phyloP scores from a whole-genome alignment of 106 monocot genomes.

The Acorus calamus region DNA sequence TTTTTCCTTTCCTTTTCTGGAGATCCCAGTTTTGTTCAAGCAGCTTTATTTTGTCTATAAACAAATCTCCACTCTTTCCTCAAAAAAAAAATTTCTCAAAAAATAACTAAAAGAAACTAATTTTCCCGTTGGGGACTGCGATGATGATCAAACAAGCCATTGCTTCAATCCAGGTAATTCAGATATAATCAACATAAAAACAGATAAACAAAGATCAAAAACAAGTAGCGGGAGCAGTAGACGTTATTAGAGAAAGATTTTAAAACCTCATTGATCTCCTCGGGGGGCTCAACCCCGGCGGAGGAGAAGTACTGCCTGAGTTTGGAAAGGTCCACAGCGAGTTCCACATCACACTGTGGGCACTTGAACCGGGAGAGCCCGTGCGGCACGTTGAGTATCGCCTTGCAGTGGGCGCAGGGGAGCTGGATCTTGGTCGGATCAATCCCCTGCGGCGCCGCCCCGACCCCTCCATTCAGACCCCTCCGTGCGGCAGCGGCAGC shows the following conservation, averaged over 20 bases:
- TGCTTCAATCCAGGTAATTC: no score
- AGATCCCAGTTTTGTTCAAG: no score
- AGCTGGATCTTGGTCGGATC: constrained; percentile 99
- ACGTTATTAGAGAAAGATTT: neutral
- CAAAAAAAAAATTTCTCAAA: no score
- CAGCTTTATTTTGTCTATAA: no score
- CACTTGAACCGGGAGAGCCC: constrained; percentile 81
- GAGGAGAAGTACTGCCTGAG: constrained; percentile 36
- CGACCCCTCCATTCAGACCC: neutral
- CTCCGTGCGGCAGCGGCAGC: neutral
- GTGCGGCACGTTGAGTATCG: constrained; percentile 89
- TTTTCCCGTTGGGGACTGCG: no score
- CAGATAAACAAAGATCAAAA: no score
- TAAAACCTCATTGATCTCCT: constrained; percentile 48
- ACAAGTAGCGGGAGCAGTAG: no score
- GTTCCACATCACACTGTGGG: constrained; percentile 90
- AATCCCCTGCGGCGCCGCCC: constrained; percentile 55
- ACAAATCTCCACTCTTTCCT: no score
- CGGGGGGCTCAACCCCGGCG: constrained; percentile 12
- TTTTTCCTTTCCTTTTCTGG: no score
- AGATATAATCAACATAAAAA: no score
- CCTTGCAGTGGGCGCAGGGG: constrained; percentile 92
- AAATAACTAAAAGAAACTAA: no score
- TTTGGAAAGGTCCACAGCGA: constrained; percentile 79
- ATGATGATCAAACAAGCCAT: no score